Conservation (phyloP, 208 protist species). For the Trypanosoma lewisi region DNA sequence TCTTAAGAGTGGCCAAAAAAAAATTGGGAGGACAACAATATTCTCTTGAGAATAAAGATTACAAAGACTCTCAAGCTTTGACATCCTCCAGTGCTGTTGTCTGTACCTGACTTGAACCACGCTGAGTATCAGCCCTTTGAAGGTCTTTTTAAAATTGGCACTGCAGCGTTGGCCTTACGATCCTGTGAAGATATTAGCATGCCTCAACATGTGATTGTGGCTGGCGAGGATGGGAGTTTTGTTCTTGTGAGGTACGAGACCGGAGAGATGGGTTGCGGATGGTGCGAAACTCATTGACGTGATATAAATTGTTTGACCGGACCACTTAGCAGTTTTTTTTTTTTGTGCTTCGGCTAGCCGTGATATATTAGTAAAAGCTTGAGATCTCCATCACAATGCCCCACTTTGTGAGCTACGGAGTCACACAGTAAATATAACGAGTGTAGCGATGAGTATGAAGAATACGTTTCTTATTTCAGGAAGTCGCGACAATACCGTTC, state of each 20-base stretch:
- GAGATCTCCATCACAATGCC: conserved; percentile 42
- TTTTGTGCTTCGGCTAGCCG: conserved; percentile 62
- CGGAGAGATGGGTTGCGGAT: conserved; percentile 53
- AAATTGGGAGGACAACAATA: not conserved
- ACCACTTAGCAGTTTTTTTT: conserved; percentile 36
- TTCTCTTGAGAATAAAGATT: not conserved
- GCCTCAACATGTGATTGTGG: conserved; percentile 48
- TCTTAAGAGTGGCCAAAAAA: not conserved
- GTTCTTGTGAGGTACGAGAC: conserved; percentile 65
- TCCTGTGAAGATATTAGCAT: conserved; percentile 49
- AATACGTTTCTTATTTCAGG: conserved; percentile 47
- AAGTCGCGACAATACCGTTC: conserved; percentile 79
- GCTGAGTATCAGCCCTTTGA: conserved; percentile 54
- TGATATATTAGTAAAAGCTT: conserved; percentile 68
- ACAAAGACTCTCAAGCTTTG: not conserved
- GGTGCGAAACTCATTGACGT: conserved; percentile 45
- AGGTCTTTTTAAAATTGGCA: conserved; percentile 31
- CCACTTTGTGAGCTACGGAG: conserved; percentile 40
- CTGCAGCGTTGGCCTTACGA: conserved; percentile 44
- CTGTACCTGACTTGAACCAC: conserved; percentile 15
- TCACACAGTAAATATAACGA: conserved; percentile 60
- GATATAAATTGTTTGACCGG: conserved; percentile 65
- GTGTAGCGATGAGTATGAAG: conserved; percentile 36
- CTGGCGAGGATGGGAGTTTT: conserved; percentile 56
- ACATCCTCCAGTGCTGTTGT: not conserved